These are phyloP conservation scores for Fraxinus sp. DNA, from an alignment of 305 asterid genomes.

Conservation along the genomic window DNA sequence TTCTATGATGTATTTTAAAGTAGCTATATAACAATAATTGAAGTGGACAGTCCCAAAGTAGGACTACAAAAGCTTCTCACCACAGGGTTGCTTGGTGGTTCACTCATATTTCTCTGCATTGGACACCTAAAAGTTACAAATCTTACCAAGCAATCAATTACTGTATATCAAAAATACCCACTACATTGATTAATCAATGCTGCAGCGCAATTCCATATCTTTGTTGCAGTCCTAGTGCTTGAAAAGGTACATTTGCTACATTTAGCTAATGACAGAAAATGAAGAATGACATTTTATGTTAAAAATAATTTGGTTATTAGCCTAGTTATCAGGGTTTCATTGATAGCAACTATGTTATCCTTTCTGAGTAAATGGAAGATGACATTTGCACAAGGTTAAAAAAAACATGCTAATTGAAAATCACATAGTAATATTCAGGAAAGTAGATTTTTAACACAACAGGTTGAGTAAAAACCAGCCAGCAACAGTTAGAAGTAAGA, in stretches of 20 bases:
- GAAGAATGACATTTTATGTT: constrained; percentile 4
- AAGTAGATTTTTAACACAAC: background rate
- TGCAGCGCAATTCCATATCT: background rate
- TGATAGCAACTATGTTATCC: background rate
- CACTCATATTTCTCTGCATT: background rate
- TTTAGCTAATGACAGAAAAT: constrained; percentile 15
- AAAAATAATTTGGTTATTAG: background rate
- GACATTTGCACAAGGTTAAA: constrained; percentile 7
- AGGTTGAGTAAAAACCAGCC: constrained; percentile 24
- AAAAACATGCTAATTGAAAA: constrained; percentile 5
- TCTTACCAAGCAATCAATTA: background rate
- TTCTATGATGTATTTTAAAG: constrained; percentile 4
- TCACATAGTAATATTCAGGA: background rate
- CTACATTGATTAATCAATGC: background rate
- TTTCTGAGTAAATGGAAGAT: background rate
- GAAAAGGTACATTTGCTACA: constrained; percentile 1
- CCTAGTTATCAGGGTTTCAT: background rate
- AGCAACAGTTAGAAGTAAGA: constrained; percentile 17
- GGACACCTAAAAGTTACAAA: background rate
- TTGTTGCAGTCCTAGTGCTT: constrained; percentile 12
- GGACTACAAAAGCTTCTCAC: constrained; percentile 13
- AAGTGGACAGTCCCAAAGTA: constrained; percentile 20
- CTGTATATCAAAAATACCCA: background rate
- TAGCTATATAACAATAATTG: constrained; percentile 21
- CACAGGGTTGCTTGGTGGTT: constrained; percentile 27